Base-by-base conservation (phyloP, 2,329 filamentous ascomycete species). In the Colletotrichum cuscutae region DNA sequence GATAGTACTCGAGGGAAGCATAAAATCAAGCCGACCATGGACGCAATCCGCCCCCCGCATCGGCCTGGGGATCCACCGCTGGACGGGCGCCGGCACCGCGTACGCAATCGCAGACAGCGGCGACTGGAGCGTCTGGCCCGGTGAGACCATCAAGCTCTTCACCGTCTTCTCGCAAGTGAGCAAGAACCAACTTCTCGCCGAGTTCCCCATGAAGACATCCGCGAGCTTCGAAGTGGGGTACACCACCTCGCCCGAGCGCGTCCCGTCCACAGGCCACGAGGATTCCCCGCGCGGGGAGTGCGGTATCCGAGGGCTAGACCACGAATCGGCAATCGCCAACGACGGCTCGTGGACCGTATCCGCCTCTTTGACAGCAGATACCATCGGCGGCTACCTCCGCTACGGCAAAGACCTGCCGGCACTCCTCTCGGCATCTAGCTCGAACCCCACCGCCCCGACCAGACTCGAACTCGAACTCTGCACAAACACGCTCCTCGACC, bases 161-260 rank as follows among this genome's bases (percentile, higher is more conserved):
- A 76, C 77, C 28, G 77, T 79, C 59, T 81, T 83, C 62, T 79
- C 80, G 1, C 79, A 74, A 56, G 69, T 82, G 26, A 80, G 78
- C 28, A 77, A 77, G 19, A 77, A 76, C 15, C 76, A 81, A 71
- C 77, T 80, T 46, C 78, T 78, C 62, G 68, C 80, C 4, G 77
- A 79, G 22, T 77, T 79, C 12, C 78, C 80, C 1, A 73, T 77
- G 26, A 75, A 77, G 53, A 75, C 77, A 1, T 72, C 82, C 0
- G 84, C 85, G 1, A 85, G 79, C 58, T 49, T 86, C 15, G 85
- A 87, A 72, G 32, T 85, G 1, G 84, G 85, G 2, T 86, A 84
- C 73, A 81, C 79, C 32, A 80, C 78, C 1, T 78, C 79, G 53
- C 72, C 77, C 1, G 78, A 81, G 49, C 68, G 84, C 24, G 81